These are phyloP conservation scores for Auxenochlorella pyrenoidosa DNA, from an alignment of 139 green algal species.

Conservation along the genomic window DNA sequence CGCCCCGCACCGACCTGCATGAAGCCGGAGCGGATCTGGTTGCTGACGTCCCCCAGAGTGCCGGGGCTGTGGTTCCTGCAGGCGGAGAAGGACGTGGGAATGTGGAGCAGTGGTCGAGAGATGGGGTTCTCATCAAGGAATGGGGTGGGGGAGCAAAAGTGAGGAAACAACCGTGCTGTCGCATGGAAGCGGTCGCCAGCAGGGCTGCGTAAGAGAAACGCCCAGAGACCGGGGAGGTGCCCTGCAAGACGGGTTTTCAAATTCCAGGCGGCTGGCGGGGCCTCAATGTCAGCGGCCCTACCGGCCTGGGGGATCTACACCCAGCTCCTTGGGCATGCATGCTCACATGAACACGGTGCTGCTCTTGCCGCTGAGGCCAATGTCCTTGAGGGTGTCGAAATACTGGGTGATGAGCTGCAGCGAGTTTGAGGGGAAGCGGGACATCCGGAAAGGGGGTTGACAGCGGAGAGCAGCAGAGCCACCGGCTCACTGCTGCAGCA, in stretches of 20 bases:
- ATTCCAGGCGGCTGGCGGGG: too few species aligned
- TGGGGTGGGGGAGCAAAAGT: background rate
- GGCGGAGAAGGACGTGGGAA: background rate
- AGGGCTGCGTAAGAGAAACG: too few species aligned
- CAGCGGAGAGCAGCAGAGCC: too few species aligned
- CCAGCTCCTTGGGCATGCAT: too few species aligned
- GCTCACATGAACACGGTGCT: slow-evolving; percentile 44
- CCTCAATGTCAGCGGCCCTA: too few species aligned
- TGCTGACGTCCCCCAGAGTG: slow-evolving; percentile 68
- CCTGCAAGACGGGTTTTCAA: too few species aligned
- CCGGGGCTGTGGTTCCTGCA: slow-evolving; percentile 45
- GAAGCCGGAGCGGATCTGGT: slow-evolving; percentile 71
- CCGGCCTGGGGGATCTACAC: too few species aligned
- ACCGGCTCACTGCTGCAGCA: too few species aligned
- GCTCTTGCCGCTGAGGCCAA: slow-evolving; percentile 56
- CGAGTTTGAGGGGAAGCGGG: background rate
- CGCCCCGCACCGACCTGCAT: slow-evolving; percentile 32
- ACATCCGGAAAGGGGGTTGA: too few species aligned
- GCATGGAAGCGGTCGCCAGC: too few species aligned
- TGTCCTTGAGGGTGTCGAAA: slow-evolving; percentile 92
- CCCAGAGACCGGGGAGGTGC: too few species aligned
- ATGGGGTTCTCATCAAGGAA: background rate
- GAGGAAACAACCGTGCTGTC: background rate
- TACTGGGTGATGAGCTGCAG: slow-evolving; percentile 79
- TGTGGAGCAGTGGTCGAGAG: too few species aligned